Conservation (phyloP, 2,329 filamentous ascomycete species). For the Penicillium sp. region DNA sequence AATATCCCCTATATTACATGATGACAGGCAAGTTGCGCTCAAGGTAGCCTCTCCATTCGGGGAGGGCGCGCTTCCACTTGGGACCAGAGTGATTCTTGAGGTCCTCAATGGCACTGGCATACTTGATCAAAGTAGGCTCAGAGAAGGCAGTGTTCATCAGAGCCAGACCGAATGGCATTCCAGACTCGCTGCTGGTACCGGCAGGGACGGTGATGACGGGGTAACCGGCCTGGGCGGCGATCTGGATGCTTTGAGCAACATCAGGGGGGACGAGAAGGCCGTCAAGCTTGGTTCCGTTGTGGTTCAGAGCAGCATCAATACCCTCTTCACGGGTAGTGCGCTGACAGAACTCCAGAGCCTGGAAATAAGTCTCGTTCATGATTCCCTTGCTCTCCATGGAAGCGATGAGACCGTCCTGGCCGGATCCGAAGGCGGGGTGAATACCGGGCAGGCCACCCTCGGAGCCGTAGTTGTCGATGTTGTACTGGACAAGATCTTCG, state of each 20-base stretch:
- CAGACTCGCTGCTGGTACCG: conserved; percentile 54
- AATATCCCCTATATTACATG: conserved; percentile 17
- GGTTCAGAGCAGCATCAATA: conserved; percentile 66
- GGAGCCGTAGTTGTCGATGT: conserved; percentile 63
- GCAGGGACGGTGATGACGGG: conserved; percentile 71
- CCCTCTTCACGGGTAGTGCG: conserved; percentile 63
- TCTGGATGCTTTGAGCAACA: conserved; percentile 67
- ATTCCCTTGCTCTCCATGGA: conserved; percentile 63
- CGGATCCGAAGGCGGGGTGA: conserved; percentile 66
- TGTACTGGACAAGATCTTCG: conserved; percentile 67
- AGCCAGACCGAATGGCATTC: conserved; percentile 64
- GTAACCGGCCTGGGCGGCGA: conserved; percentile 75
- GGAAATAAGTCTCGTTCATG: conserved; percentile 66
- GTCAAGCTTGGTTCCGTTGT: conserved; percentile 50
- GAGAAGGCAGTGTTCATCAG: conserved; percentile 64
- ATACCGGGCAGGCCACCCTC: conserved; percentile 67
- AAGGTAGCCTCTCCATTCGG: conserved; percentile 57
- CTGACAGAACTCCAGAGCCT: conserved; percentile 65
- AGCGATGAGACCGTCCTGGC: conserved; percentile 71
- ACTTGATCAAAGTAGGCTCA: conserved; percentile 61
- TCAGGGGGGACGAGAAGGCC: conserved; percentile 70
- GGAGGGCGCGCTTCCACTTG: conserved; percentile 51
- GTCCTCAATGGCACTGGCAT: conserved; percentile 66
- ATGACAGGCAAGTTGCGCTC: conserved; percentile 38
- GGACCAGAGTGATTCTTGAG: conserved; percentile 50